These are phyloP conservation scores for Suillus alpinus DNA, from an alignment of 768 basidiomycete genomes.

Conservation along the genomic window DNA sequence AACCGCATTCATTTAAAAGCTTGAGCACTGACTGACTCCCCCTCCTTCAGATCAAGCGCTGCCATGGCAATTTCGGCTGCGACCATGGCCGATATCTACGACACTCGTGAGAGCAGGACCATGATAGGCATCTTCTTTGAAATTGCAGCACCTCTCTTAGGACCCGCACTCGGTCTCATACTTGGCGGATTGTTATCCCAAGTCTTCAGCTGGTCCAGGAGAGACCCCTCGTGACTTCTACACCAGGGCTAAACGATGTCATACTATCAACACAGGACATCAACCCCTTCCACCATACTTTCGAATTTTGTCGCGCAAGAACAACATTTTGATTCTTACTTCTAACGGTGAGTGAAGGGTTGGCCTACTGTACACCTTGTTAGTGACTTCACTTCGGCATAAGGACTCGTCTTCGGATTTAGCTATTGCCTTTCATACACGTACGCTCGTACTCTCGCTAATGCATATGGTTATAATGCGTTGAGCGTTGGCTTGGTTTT, in stretches of 20 bases:
- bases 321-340: slow-evolving; percentile 65
- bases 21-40: too few species aligned
- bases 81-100: slow-evolving; percentile 76
- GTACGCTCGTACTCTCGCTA: slow-evolving; percentile 62
- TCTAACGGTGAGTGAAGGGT: slow-evolving; percentile 16
- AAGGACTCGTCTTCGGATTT: slow-evolving; percentile 70
- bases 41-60: slow-evolving; percentile 50
- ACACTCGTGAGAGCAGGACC: slow-evolving; percentile 67
- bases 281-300: slow-evolving; percentile 68
- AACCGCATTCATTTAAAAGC: too few species aligned
- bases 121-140: slow-evolving; percentile 83
- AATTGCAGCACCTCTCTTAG: slow-evolving; percentile 76
- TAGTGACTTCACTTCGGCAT: slow-evolving; percentile 8
- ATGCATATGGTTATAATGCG: slow-evolving; percentile 62
- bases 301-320: slow-evolving; percentile 53
- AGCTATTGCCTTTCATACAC: slow-evolving; percentile 74
- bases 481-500: slow-evolving; percentile 75
- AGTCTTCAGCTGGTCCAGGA: slow-evolving; percentile 68
- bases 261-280: slow-evolving; percentile 64
- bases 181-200: slow-evolving; percentile 67
- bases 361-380: background rate
- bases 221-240: too few species aligned
- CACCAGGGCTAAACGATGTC: slow-evolving; percentile 30
- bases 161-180: slow-evolving; percentile 68
- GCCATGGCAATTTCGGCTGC: too few species aligned